Conservation (phyloP, 495 filamentous ascomycete species). For the Daldinia grandis region DNA sequence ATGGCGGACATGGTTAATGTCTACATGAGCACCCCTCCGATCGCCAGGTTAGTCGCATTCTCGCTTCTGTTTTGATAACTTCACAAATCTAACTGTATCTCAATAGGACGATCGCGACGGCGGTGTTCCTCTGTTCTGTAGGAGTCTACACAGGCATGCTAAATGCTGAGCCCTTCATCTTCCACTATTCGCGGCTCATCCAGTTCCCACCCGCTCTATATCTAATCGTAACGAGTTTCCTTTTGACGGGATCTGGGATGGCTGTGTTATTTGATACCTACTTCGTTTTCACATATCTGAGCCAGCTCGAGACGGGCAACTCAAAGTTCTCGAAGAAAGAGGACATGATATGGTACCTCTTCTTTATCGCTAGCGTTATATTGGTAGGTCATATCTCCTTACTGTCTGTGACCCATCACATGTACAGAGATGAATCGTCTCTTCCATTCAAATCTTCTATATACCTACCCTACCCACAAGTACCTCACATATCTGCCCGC, state of each 20-base stretch:
- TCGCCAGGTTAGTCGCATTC: conserved; percentile 41
- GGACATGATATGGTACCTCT: conserved; percentile 60
- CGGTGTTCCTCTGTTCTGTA: conserved; percentile 69
- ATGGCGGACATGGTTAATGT: conserved; percentile 44
- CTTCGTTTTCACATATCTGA: conserved; percentile 62
- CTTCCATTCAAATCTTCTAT: conserved; percentile 3
- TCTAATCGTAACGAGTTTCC: conserved; percentile 71
- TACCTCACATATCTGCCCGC: conserved; percentile 97
- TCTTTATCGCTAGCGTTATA: conserved; percentile 53
- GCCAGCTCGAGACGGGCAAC: conserved; percentile 52
- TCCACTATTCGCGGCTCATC: conserved; percentile 63
- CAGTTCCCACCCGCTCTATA: conserved; percentile 67
- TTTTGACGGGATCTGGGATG: conserved; percentile 70
- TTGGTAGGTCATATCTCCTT: conserved; percentile 51
- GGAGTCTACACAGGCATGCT: conserved; percentile 69
- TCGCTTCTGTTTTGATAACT: not conserved
- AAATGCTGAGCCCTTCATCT: conserved; percentile 62
- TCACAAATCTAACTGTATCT: conserved; percentile 15
- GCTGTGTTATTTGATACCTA: conserved; percentile 83
- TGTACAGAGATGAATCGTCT: not conserved
- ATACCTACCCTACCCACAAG: conserved; percentile 3
- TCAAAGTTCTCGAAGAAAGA: conserved; percentile 55
- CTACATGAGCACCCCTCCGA: conserved; percentile 44
- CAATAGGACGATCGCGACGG: conserved; percentile 73
- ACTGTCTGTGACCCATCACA: conserved; percentile 1